Evolutionary conservation across 495 filamentous ascomycete genomes (phyloP).

Genomic region (Hypoxylon perforatum): DNA sequence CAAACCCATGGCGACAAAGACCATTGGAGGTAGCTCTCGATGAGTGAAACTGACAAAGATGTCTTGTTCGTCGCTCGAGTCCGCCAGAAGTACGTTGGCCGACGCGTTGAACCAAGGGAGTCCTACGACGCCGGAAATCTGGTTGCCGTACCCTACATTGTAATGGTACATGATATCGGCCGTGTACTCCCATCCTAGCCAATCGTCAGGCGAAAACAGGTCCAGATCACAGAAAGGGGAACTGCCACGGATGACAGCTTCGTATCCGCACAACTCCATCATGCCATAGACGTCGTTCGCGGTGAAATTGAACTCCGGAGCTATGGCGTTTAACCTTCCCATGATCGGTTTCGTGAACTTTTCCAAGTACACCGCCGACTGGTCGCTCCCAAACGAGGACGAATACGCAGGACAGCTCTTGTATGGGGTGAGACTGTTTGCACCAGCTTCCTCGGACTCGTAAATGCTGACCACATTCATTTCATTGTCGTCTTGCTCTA

Average conservation of each 20-base stretch:
- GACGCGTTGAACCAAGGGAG: conserved; percentile 62
- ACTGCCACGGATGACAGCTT: conserved; percentile 59
- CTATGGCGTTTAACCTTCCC: conserved; percentile 53
- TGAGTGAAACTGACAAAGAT: conserved; percentile 63
- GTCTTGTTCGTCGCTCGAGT: conserved; percentile 48
- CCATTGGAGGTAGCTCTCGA: conserved; percentile 60
- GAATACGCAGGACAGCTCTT: conserved; percentile 60
- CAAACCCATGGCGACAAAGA: conserved; percentile 60
- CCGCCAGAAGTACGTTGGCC: conserved; percentile 47
- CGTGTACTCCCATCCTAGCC: conserved; percentile 61
- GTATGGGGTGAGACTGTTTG: conserved; percentile 61
- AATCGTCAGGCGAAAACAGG: conserved; percentile 60
- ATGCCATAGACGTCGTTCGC: conserved; percentile 60
- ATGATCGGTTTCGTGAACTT: conserved; percentile 58
- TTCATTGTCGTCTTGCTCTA: conserved; percentile 55
- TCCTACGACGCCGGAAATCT: conserved; percentile 54
- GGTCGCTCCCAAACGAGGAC: conserved; percentile 55
- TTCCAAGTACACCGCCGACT: conserved; percentile 52
- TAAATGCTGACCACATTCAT: conserved; percentile 54
- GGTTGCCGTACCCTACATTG: conserved; percentile 60
- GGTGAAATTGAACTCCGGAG: conserved; percentile 59
- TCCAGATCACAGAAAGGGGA: conserved; percentile 58
- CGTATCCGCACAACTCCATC: conserved; percentile 62
- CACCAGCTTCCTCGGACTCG: conserved; percentile 53
- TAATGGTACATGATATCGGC: conserved; percentile 61